Conservation (phyloP, 139 green algal species). For the Chlamydomonas schloesseri region DNA sequence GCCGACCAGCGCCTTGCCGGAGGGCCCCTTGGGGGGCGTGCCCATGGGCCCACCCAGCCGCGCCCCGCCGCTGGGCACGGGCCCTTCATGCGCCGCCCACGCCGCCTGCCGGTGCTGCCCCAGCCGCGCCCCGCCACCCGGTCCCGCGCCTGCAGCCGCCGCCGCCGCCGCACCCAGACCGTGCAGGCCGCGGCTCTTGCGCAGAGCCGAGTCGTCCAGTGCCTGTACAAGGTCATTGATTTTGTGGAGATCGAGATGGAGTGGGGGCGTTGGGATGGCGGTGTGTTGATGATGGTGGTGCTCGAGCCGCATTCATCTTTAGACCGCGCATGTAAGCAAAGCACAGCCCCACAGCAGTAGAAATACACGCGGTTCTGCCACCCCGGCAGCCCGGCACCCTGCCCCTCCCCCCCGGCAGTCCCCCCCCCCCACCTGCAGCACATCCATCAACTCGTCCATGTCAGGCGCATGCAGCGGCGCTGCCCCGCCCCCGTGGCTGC, state of each 20-base stretch:
- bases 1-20: background rate
- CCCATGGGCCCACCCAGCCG: background rate
- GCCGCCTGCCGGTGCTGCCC: background rate
- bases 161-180: background rate
- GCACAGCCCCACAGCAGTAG: no score
- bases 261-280: background rate
- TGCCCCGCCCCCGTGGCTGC: background rate
- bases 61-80: background rate
- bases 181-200: background rate
- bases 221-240: no score
- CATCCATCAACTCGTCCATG: constrained; percentile 41
- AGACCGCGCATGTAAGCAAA: no score
- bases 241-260: no score
- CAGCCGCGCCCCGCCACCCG: background rate
- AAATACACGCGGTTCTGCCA: no score
- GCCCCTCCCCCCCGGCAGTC: no score
- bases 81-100: no score
- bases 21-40: constrained; percentile 8
- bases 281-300: background rate
- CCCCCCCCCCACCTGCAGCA: constrained; percentile 1
- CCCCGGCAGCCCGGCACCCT: no score
- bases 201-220: constrained; percentile 13
- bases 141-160: no score
- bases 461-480: constrained; percentile 7
- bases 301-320: no score